Evolutionary conservation across 2,329 filamentous ascomycete species (phyloP).

Genomic region (Xylariomycetidae sp.): DNA sequence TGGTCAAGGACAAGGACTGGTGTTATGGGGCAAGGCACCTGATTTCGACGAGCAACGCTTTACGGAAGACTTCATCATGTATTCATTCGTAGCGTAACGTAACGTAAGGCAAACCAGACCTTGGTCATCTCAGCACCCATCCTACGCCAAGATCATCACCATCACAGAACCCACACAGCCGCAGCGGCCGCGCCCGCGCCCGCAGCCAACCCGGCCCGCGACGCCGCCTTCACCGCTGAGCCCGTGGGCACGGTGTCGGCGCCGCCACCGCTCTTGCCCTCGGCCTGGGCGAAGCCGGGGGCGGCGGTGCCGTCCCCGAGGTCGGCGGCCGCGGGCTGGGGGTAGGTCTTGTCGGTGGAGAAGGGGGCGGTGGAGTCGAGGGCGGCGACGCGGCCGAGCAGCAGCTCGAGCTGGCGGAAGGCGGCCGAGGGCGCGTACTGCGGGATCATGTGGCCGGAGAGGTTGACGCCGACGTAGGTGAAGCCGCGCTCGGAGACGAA

Average conservation of each 20-base stretch:
- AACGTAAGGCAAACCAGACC: no score
- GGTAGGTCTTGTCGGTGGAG: slow-evolving; percentile 17
- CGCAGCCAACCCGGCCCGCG: neutral
- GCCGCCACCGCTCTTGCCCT: neutral
- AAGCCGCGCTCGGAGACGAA: slow-evolving; percentile 69
- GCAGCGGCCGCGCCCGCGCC: neutral
- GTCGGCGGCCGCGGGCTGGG: slow-evolving; percentile 17
- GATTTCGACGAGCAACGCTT: no score
- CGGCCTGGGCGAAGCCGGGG: slow-evolving; percentile 3
- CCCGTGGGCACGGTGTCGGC: neutral
- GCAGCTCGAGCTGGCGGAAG: slow-evolving; percentile 67
- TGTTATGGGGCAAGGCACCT: no score
- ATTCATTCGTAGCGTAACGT: no score
- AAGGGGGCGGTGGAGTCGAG: slow-evolving; percentile 23
- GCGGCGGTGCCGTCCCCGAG: slow-evolving; percentile 26
- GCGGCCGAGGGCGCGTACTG: slow-evolving; percentile 64
- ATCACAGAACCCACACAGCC: neutral
- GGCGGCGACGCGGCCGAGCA: slow-evolving; percentile 60
- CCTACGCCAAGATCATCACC: neutral
- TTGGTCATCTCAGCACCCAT: neutral
- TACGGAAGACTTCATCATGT: no score
- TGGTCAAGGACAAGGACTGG: no score
- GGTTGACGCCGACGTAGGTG: slow-evolving; percentile 59
- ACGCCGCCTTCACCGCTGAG: no score
- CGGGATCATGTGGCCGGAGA: slow-evolving; percentile 62